A percentile compares a stretch with the other conserved stretches of the same genome.
These are phyloP conservation scores for Penicillium palitans DNA, from an alignment of 2,329 filamentous ascomycete species.

Conservation along the genomic window DNA sequence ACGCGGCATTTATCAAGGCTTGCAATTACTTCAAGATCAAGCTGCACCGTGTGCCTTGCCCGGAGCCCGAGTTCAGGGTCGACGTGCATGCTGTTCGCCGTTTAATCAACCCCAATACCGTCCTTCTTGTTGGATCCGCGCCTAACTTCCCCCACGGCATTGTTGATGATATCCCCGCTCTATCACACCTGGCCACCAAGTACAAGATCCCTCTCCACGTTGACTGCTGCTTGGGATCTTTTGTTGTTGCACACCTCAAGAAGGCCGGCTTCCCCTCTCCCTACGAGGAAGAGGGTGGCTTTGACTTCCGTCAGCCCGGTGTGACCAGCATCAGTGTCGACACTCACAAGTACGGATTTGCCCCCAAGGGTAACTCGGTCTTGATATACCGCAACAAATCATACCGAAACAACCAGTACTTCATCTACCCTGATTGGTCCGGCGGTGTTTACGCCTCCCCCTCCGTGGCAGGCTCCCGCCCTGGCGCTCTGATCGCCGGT, in stretches of 20 bases:
- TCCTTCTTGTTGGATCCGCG: constrained; percentile 89
- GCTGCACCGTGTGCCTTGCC: constrained; percentile 82
- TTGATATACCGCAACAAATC: constrained; percentile 80
- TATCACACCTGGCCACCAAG: constrained; percentile 78
- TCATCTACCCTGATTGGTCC: constrained; percentile 90
- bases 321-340: constrained; percentile 96
- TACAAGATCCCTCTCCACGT: constrained; percentile 87
- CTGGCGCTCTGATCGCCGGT: constrained; percentile 89
- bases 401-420: constrained; percentile 90
- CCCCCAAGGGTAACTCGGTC: constrained; percentile 94
- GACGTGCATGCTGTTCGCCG: constrained; percentile 74
- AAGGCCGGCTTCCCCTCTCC: constrained; percentile 76
- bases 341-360: constrained; percentile 98
- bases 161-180: constrained; percentile 85
- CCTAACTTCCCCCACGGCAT: constrained; percentile 99
- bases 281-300: constrained; percentile 68
- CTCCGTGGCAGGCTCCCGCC: constrained; percentile 84
- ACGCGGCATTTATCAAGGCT: constrained; percentile 96
- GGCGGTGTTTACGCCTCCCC: constrained; percentile 96
- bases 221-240: constrained; percentile 95
- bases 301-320: constrained; percentile 91
- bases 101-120: constrained; percentile 89
- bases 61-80: constrained; percentile 81
- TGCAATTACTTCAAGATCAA: constrained; percentile 97
- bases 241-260: constrained; percentile 87